These are phyloP conservation scores for Cladobotryum protrusum DNA, from an alignment of 2,329 filamentous ascomycete species.

Conservation along the genomic window DNA sequence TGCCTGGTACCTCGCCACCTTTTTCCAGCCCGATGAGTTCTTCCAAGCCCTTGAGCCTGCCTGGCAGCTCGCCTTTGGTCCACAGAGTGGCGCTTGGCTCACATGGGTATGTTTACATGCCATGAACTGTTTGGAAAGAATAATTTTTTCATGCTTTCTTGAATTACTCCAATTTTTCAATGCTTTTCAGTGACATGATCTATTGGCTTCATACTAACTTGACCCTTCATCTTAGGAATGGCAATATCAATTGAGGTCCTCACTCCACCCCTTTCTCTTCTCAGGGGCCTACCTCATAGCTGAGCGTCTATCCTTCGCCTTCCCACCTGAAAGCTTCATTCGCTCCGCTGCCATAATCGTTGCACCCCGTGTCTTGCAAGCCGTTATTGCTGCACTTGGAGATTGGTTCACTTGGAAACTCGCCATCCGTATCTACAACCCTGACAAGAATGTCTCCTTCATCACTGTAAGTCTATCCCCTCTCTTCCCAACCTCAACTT, in stretches of 20 bases:
- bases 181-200: too few species aligned
- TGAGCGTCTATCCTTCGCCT: conserved; percentile 47
- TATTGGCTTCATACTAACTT: conserved; percentile 12
- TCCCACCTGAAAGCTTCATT: conserved; percentile 47
- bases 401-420: conserved; percentile 89
- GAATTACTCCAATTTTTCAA: too few species aligned
- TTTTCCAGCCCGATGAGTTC: conserved; percentile 98
- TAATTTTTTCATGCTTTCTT: neutral
- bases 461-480: conserved; percentile 53
- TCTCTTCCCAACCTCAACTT: too few species aligned
- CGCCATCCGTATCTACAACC: conserved; percentile 66
- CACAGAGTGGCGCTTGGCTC: conserved; percentile 74
- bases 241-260: conserved; percentile 79
- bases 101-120: conserved; percentile 70
- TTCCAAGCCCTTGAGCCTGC: conserved; percentile 94
- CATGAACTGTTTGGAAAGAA: neutral
- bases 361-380: conserved; percentile 70
- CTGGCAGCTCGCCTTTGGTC: conserved; percentile 81
- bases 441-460: conserved; percentile 55
- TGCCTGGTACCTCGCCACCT: conserved; percentile 72
- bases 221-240: conserved; percentile 71
- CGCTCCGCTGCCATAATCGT: conserved; percentile 63
- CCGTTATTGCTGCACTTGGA: conserved; percentile 65
- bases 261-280: conserved; percentile 85
- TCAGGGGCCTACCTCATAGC: conserved; percentile 63